Evolutionary conservation across 2,329 filamentous ascomycete genomes (phyloP).

Genomic region (Alternaria atra): DNA sequence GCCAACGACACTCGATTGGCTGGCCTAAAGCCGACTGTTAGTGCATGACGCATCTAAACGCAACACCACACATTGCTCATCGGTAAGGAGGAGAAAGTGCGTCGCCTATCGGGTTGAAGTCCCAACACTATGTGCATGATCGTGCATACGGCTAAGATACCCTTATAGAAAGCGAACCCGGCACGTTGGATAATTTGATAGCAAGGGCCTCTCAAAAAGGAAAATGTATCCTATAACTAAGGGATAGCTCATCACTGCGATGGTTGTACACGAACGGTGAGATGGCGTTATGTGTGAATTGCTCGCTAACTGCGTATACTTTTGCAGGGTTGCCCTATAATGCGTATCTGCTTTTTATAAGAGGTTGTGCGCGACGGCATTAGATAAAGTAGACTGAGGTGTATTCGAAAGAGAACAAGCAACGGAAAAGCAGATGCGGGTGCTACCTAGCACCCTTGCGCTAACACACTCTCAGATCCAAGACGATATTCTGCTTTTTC

Average conservation of each 20-base stretch:
- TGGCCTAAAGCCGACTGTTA: neutral
- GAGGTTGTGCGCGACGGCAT: neutral
- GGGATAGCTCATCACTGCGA: neutral
- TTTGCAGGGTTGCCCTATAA: too few species aligned
- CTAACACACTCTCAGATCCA: neutral
- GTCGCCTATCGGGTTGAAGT: constrained; percentile 3
- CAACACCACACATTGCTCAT: neutral
- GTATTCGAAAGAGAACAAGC: neutral
- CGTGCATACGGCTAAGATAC: constrained; percentile 1
- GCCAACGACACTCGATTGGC: neutral
- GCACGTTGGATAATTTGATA: neutral
- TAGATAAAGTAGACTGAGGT: neutral
- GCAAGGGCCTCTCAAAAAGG: neutral
- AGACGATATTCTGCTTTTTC: neutral
- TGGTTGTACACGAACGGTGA: neutral
- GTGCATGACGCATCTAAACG: neutral
- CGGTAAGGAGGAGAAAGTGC: neutral
- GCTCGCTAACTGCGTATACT: neutral
- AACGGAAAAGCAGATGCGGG: neutral
- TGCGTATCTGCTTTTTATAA: neutral
- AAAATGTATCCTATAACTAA: neutral
- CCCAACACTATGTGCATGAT: neutral
- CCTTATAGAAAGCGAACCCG: neutral
- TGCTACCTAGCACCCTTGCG: neutral
- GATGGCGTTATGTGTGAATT: neutral